Evolutionary conservation across 768 basidiomycete species (phyloP).

Genomic region (Naganishia onofrii): DNA sequence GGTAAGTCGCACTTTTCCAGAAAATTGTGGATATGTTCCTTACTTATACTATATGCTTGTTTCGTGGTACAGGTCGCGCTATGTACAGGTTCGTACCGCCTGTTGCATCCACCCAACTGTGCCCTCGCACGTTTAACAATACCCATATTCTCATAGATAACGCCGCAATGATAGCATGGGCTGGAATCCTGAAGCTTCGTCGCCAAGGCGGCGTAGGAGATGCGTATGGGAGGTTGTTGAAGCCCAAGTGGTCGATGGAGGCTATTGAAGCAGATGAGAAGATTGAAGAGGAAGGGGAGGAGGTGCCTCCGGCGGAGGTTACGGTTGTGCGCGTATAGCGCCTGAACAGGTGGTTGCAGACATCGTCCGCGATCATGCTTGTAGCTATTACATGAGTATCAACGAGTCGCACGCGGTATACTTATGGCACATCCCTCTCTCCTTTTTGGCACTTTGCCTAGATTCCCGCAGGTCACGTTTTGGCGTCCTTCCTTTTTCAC

Average conservation of each 20-base stretch:
- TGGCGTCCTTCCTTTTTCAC: no score
- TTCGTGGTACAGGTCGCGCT: slow-evolving; percentile 52
- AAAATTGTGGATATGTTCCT: slow-evolving; percentile 33
- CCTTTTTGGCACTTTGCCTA: no score
- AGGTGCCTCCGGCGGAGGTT: slow-evolving; percentile 15
- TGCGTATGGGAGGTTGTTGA: slow-evolving; percentile 62
- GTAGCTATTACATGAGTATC: no score
- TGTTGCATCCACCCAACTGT: no score
- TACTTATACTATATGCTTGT: not conserved
- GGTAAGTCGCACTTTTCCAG: slow-evolving; percentile 29
- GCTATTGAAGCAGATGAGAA: not conserved
- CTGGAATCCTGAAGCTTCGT: slow-evolving; percentile 77
- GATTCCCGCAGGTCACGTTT: no score
- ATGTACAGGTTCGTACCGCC: slow-evolving; percentile 57
- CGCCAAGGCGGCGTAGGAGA: slow-evolving; percentile 59
- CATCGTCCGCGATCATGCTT: no score
- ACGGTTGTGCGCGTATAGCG: not conserved
- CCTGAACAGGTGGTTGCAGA: no score
- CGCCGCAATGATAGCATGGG: slow-evolving; percentile 95
- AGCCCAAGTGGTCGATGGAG: slow-evolving; percentile 77
- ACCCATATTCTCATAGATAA: slow-evolving; percentile 66
- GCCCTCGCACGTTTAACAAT: no score
- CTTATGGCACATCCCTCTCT: no score
- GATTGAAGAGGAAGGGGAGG: not conserved
- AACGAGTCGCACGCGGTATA: no score